Evolutionary conservation across 306 rosid species (phyloP).

Genomic region (Biancaea sappan): DNA sequence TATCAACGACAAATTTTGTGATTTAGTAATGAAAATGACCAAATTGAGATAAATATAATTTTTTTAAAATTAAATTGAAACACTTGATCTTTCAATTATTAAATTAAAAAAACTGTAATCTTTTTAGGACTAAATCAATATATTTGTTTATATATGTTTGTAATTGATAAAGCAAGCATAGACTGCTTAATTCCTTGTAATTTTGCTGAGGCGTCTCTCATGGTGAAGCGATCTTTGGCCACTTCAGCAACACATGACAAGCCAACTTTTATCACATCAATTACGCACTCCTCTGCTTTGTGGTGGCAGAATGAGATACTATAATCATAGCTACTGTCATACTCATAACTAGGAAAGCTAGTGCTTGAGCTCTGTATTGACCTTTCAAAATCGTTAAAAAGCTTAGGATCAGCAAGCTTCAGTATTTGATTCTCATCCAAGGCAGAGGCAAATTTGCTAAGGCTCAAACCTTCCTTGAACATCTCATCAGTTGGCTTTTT

Average conservation of each 20-base stretch:
- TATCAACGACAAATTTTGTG: too few relatives aligned
- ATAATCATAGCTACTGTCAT: neutral
- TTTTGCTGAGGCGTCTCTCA: slow-evolving; percentile 35
- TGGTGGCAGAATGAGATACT: neutral
- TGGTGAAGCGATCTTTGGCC: slow-evolving; percentile 42
- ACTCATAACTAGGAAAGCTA: neutral
- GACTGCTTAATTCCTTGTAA: slow-evolving; percentile 29
- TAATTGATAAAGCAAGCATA: slow-evolving; percentile 1
- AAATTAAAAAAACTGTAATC: too few relatives aligned
- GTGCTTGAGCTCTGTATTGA: slow-evolving; percentile 8
- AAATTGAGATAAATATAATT: too few relatives aligned
- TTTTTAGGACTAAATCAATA: too few relatives aligned
- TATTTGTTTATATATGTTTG: neutral
- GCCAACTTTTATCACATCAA: slow-evolving; percentile 33
- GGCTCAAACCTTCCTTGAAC: slow-evolving; percentile 48
- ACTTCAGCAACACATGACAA: slow-evolving; percentile 34
- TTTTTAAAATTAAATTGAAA: too few relatives aligned
- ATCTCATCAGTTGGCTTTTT: slow-evolving; percentile 49
- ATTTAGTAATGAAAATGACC: too few relatives aligned
- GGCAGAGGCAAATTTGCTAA: slow-evolving; percentile 23
- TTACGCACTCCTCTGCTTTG: slow-evolving; percentile 33
- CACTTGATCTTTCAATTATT: too few relatives aligned
- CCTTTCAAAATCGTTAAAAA: slow-evolving; percentile 23
- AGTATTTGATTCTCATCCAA: slow-evolving; percentile 32
- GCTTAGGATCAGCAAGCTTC: slow-evolving; percentile 31